These are phyloP conservation scores for Yarrowia sp. DNA, from an alignment of 805 yeast species.

Conservation along the genomic window DNA sequence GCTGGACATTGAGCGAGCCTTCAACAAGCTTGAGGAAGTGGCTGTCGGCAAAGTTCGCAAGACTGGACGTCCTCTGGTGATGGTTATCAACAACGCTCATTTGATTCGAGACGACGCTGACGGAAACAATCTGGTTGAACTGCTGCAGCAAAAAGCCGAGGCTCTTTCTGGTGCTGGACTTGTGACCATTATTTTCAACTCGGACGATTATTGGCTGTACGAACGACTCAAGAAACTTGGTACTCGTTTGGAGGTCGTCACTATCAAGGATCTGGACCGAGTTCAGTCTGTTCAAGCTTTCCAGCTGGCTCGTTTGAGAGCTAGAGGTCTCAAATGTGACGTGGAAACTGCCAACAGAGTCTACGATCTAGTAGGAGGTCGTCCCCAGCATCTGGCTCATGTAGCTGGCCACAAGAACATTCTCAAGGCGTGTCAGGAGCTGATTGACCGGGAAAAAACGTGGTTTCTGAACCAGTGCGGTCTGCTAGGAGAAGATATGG, in stretches of 20 bases:
- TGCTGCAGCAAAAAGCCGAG: constrained; percentile 82
- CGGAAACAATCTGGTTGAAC: constrained; percentile 64
- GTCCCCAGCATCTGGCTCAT: constrained; percentile 76
- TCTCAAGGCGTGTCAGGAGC: constrained; percentile 58
- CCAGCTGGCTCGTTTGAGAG: constrained; percentile 46
- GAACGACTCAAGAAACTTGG: constrained; percentile 69
- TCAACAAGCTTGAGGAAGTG: constrained; percentile 68
- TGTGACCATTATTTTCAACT: constrained; percentile 66
- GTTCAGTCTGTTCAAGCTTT: constrained; percentile 55
- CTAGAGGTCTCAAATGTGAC: constrained; percentile 42
- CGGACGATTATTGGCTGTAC: constrained; percentile 85
- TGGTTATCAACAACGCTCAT: constrained; percentile 73
- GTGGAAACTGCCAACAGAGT: constrained; percentile 49
- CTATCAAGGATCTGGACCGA: constrained; percentile 57
- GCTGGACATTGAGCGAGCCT: constrained; percentile 78
- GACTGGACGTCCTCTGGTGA: constrained; percentile 54
- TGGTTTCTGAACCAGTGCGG: constrained; percentile 87
- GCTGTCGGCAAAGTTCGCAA: constrained; percentile 47
- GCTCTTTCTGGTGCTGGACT: constrained; percentile 68
- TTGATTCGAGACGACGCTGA: constrained; percentile 72
- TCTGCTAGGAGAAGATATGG: constrained; percentile 71
- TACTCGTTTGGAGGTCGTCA: constrained; percentile 68
- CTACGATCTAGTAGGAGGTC: constrained; percentile 72
- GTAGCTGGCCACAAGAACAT: constrained; percentile 42
- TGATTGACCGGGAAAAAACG: constrained; percentile 76